Evolutionary conservation across 805 yeast species (phyloP).

Genomic region (Metschnikowia kunwiensis): DNA sequence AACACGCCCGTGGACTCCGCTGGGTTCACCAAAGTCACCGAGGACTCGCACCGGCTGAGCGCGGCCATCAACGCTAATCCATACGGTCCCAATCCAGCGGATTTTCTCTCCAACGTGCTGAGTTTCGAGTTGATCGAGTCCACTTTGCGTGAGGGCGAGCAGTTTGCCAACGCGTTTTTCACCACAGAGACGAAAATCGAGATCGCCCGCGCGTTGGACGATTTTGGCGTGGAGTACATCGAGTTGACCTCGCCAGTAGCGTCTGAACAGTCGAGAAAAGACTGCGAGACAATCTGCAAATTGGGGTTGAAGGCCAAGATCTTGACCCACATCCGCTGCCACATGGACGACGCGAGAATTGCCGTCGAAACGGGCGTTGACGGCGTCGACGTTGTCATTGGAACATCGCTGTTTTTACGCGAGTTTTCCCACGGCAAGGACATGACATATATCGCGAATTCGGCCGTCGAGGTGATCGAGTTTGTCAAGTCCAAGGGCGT

Average conservation of each 20-base stretch:
- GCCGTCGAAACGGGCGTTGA: constrained; percentile 99
- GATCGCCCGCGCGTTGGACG: constrained; percentile 95
- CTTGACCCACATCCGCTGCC: constrained; percentile 95
- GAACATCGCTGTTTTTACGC: constrained; percentile 92
- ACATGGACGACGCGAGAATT: constrained; percentile 96
- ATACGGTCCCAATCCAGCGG: constrained; percentile 94
- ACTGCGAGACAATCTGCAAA: constrained; percentile 98
- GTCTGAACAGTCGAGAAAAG: constrained; percentile 85
- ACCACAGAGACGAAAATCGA: constrained; percentile 92
- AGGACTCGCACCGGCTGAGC: constrained; percentile 29
- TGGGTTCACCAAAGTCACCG: constrained; percentile 37
- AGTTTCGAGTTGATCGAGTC: constrained; percentile 91
- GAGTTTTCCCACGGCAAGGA: constrained; percentile 97
- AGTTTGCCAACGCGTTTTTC: constrained; percentile 96
- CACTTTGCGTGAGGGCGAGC: constrained; percentile 97
- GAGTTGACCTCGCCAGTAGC: constrained; percentile 98
- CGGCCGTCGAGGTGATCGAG: constrained; percentile 95
- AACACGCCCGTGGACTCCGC: constrained; percentile 19
- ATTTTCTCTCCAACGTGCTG: constrained; percentile 83
- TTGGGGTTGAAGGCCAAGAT: constrained; percentile 94
- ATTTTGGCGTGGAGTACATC: constrained; percentile 96
- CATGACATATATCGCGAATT: constrained; percentile 94
- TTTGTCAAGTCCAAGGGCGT: constrained; percentile 95
- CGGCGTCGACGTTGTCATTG: constrained; percentile 98
- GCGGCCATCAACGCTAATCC: constrained; percentile 52